Conservation (phyloP, 2,329 filamentous ascomycete species). For the Dryadomyces quercus-mongolicae region DNA sequence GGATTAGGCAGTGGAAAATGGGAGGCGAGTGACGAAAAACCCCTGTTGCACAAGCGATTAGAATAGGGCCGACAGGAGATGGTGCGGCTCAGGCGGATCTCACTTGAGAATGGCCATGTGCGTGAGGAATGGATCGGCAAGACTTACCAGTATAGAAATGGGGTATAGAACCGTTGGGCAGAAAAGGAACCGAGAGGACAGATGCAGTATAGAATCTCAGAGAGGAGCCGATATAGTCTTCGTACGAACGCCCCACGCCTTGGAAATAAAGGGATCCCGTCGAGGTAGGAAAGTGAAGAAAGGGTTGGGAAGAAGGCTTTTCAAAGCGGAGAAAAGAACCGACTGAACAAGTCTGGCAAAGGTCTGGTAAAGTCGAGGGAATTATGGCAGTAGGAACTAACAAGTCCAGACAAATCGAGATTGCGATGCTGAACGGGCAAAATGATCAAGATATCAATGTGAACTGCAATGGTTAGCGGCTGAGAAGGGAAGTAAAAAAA, state of each 20-base stretch:
- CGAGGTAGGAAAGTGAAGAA: conserved; percentile 1
- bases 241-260: conserved; percentile 7
- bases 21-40: background rate
- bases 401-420: background rate
- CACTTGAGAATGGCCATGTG: background rate
- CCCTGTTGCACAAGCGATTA: background rate
- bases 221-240: conserved; percentile 1
- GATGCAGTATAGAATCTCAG: conserved; percentile 1
- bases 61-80: background rate
- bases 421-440: background rate
- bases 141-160: too few relatives aligned
- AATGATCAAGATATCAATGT: background rate
- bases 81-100: background rate
- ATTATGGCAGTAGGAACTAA: conserved; percentile 1
- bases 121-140: background rate
- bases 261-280: conserved; percentile 5
- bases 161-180: conserved; percentile 2
- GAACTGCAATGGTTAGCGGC: background rate
- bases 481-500: background rate
- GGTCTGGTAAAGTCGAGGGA: background rate
- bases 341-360: background rate
- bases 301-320: too few relatives aligned
- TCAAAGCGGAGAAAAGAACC: background rate
- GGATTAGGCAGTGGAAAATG: background rate
- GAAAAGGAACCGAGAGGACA: background rate